Evolutionary conservation across 2,329 filamentous ascomycete species (phyloP), one percentile per base, ranked within the genome.

Genomic region (Cadophora gregata): DNA sequence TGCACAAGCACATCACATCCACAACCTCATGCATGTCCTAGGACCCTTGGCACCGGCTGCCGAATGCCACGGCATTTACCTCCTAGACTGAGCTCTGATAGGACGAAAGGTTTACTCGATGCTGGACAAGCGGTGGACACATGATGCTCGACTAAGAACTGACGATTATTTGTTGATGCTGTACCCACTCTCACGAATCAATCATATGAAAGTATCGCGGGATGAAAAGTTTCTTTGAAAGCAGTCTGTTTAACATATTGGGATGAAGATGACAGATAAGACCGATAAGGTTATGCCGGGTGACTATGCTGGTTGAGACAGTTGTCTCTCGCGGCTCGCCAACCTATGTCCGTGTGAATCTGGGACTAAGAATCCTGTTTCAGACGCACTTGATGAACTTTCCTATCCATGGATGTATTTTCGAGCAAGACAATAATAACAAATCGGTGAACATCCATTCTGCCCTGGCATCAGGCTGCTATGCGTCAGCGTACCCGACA

Each of bases 21-120:
- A 36, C 51, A 38, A 42, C 31, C 31, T 7, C n/a, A 42, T 42
- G 5, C 38, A 19, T 42, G 5, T 16, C 38, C 38, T 16, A 42
- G 38, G 38, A 42, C 38, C 38, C 38, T 16, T 42, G 38, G 12
- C 36, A 19, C 31, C 31, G 55, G 55, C 55, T 60, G 58, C 38
- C 58, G 58, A 60, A 48, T 31, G 38, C 58, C 58, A 60, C 58
- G 58, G 58, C 38, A 60, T 29, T 59, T 47, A 38, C 55, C 9
- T 38, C 16, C 9, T 19, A 38, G 33, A 42, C 31, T 33, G 12
- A 19, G 21, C 16, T 60, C 38, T 45, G 38, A 47, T 42, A 27
- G n/a, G 56, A n/a, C 21, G 21, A 14, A 12, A n/a, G 27, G 58
- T 8, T 60, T 24, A 21, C 12, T 12, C 21, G 51, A 3, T 33